These are phyloP conservation scores for Phoma sp. DNA, from an alignment of 2,329 filamentous ascomycete genomes.

Conservation along the genomic window DNA sequence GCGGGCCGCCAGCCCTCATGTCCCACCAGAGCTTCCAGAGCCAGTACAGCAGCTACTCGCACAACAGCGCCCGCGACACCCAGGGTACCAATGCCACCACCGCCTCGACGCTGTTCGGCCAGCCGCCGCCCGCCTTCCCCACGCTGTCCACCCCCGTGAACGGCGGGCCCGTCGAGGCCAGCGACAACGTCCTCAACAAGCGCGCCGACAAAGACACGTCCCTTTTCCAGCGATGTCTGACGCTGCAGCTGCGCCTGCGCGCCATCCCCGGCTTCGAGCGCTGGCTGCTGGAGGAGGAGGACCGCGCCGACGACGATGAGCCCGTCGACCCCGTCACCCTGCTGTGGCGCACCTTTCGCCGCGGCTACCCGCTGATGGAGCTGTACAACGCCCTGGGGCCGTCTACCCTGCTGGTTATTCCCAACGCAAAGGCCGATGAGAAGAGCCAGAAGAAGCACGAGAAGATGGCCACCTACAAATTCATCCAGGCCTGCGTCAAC, in stretches of 20 bases:
- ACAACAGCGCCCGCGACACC: slow-evolving; percentile 54
- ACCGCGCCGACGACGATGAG: slow-evolving; percentile 71
- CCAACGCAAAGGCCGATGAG: slow-evolving; percentile 67
- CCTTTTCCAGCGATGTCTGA: slow-evolving; percentile 93
- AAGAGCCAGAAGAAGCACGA: slow-evolving; percentile 67
- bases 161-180: slow-evolving; percentile 73
- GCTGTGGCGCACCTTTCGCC: slow-evolving; percentile 84
- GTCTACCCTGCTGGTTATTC: slow-evolving; percentile 69
- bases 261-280: slow-evolving; percentile 83
- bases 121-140: slow-evolving; percentile 41
- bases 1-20: slow-evolving; percentile 48
- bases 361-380: slow-evolving; percentile 81
- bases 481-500: slow-evolving; percentile 85
- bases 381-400: slow-evolving; percentile 89
- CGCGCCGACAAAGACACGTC: slow-evolving; percentile 90
- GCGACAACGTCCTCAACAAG: slow-evolving; percentile 95
- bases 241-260: slow-evolving; percentile 78
- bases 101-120: slow-evolving; percentile 52
- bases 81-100: slow-evolving; percentile 55
- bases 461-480: slow-evolving; percentile 90
- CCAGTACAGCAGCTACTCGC: slow-evolving; percentile 56
- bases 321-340: slow-evolving; percentile 73
- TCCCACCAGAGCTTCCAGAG: slow-evolving; percentile 55
- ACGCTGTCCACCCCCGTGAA: slow-evolving; percentile 49
- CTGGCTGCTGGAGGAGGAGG: slow-evolving; percentile 74